phyloP scores from a whole-genome alignment of 2,329 filamentous ascomycete genomes.

The Penicillium hesseltinei region DNA sequence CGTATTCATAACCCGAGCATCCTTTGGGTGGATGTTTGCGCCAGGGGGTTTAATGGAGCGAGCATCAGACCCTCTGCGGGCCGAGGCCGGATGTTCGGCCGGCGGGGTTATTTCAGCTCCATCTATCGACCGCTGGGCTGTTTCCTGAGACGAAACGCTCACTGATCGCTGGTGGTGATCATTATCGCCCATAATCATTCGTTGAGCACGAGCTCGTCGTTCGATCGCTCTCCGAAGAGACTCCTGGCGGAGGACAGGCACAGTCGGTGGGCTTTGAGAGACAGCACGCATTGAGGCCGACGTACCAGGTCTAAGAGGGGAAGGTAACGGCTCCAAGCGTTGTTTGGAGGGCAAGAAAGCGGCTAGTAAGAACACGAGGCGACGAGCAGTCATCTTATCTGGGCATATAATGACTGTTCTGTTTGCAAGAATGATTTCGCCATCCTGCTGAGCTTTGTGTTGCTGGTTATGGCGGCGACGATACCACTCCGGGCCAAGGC shows the following conservation, averaged over 20 bases:
- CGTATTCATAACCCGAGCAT: constrained; percentile 46
- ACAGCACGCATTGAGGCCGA: constrained; percentile 49
- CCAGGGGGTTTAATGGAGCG: constrained; percentile 43
- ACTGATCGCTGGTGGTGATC: constrained; percentile 40
- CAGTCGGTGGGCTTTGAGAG: constrained; percentile 54
- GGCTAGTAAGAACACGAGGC: constrained; percentile 58
- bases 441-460: constrained; percentile 49
- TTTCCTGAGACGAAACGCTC: constrained; percentile 47
- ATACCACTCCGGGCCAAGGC: constrained; percentile 55
- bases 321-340: constrained; percentile 39
- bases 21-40: constrained; percentile 48
- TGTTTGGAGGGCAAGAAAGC: constrained; percentile 56
- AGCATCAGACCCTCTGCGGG: constrained; percentile 45
- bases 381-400: constrained; percentile 59
- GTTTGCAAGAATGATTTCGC: constrained; percentile 49
- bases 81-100: constrained; percentile 21
- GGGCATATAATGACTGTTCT: constrained; percentile 58
- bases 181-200: constrained; percentile 37
- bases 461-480: constrained; percentile 52
- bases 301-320: constrained; percentile 41
- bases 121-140: constrained; percentile 35
- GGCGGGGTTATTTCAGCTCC: constrained; percentile 30
- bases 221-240: constrained; percentile 56
- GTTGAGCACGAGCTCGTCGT: constrained; percentile 49
- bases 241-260: constrained; percentile 51